Conservation (phyloP, 1,284 basidiomycete genomes). For the Microbotryum lychnidis-dioicae region DNA sequence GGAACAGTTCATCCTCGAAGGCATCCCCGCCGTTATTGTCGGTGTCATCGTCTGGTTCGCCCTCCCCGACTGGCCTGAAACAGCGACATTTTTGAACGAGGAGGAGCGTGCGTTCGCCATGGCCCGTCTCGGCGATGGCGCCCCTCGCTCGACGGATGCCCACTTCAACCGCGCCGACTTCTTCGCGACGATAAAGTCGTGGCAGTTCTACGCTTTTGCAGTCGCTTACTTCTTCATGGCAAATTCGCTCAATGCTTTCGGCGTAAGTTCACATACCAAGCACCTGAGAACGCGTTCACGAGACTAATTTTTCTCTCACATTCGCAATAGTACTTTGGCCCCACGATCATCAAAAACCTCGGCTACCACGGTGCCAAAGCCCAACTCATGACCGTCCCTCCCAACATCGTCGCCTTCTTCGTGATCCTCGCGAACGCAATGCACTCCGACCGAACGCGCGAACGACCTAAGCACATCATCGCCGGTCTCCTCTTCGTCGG, state of each 20-base stretch:
- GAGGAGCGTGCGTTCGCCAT: conserved; percentile 39
- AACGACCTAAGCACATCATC: conserved; percentile 27
- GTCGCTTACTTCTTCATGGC: conserved; percentile 10
- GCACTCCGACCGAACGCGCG: conserved; percentile 20
- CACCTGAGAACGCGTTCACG: too few species aligned
- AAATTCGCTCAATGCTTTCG: conserved; percentile 8
- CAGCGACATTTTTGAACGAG: conserved; percentile 42
- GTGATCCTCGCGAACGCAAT: conserved; percentile 21
- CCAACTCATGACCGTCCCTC: conserved; percentile 17
- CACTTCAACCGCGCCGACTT: conserved; percentile 34
- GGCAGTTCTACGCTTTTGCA: conserved; percentile 37
- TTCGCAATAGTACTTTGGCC: conserved; percentile 10
- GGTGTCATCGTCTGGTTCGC: conserved; percentile 43
- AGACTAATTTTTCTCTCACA: conserved; percentile 20
- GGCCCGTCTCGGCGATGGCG: conserved; percentile 7
- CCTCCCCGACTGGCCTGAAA: conserved; percentile 45
- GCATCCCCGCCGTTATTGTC: conserved; percentile 44
- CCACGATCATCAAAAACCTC: conserved; percentile 11
- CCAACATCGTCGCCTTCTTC: conserved; percentile 21
- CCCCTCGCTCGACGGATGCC: conserved; percentile 33
- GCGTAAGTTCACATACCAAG: neutral
- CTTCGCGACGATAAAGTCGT: conserved; percentile 29
- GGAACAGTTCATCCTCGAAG: conserved; percentile 47
- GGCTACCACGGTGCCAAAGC: conserved; percentile 25
- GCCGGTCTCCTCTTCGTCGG: conserved; percentile 4